phyloP scores from a whole-genome alignment of 371 early-diverging fungal genomes.

The Lichtheimia ornata region DNA sequence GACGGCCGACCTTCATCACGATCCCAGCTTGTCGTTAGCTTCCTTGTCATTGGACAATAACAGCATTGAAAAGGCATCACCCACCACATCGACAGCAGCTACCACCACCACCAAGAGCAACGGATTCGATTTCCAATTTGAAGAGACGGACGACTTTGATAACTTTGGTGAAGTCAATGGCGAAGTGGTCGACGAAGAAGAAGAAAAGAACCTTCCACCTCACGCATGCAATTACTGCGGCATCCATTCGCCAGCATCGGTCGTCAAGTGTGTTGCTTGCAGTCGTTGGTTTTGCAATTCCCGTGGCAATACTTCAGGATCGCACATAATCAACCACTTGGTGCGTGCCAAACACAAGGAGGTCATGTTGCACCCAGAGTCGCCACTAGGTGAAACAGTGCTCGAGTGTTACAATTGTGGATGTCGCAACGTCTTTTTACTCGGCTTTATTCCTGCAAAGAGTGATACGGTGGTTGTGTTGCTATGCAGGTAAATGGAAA shows the following conservation, averaged over 20 bases:
- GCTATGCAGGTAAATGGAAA: conserved; percentile 86
- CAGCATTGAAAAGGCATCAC: conserved; percentile 17
- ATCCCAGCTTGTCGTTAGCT: conserved; percentile 34
- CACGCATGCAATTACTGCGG: conserved; percentile 96
- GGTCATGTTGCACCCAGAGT: conserved; percentile 88
- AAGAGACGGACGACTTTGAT: conserved; percentile 53
- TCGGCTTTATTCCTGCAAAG: conserved; percentile 98
- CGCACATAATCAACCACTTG: conserved; percentile 96
- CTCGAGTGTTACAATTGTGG: conserved; percentile 98
- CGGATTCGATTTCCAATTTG: conserved; percentile 44
- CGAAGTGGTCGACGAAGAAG: conserved; percentile 37
- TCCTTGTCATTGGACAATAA: conserved; percentile 25
- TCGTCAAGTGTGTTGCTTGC: conserved; percentile 94
- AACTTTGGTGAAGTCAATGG: conserved; percentile 42
- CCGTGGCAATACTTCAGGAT: conserved; percentile 88
- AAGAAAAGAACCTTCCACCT: conserved; percentile 70
- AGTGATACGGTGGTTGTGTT: conserved; percentile 96
- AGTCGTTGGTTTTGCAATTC: conserved; percentile 97
- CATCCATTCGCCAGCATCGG: conserved; percentile 85
- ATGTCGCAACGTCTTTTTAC: conserved; percentile 91
- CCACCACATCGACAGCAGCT: conserved; percentile 15
- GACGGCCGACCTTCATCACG: conserved; percentile 21
- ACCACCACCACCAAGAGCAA: conserved; percentile 22
- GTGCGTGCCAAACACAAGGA: conserved; percentile 95
- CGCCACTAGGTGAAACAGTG: conserved; percentile 90